Percentiles rank a stretch among this genome's conserved stretches.
Evolutionary conservation across 2,329 filamentous ascomycete genomes (phyloP).

Genomic region (Eutypella sp.): DNA sequence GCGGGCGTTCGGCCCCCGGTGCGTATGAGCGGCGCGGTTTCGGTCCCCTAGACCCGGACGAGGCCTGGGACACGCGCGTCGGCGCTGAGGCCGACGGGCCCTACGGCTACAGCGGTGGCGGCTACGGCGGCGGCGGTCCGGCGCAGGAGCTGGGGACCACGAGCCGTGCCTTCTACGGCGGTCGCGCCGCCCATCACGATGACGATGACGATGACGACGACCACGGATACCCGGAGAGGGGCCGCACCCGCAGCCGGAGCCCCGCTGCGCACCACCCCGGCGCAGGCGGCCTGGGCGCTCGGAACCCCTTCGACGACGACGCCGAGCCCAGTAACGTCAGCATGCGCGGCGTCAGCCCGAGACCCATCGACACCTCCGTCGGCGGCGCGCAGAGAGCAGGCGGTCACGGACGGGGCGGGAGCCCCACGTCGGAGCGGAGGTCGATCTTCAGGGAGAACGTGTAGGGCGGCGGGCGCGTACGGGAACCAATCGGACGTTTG

Average conservation of each 20-base stretch:
- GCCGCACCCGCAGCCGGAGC: conserved; percentile 39
- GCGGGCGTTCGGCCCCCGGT: conserved; percentile 61
- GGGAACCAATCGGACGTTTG: too few relatives aligned
- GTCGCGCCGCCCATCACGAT: conserved; percentile 32
- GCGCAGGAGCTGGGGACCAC: conserved; percentile 56
- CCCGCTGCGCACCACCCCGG: conserved; percentile 22
- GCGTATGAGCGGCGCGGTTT: conserved; percentile 67
- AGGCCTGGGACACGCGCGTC: conserved; percentile 79
- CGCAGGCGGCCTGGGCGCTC: conserved; percentile 33
- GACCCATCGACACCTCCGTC: conserved; percentile 55
- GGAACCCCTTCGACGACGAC: conserved; percentile 67
- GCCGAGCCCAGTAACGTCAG: conserved; percentile 56
- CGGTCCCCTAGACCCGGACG: conserved; percentile 71
- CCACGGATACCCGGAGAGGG: conserved; percentile 29
- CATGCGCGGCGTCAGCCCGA: conserved; percentile 68
- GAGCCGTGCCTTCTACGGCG: conserved; percentile 23
- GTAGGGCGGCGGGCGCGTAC: conserved; percentile 3
- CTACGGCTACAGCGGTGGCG: conserved; percentile 46
- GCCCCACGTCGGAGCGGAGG: conserved; percentile 24
- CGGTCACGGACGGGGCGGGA: conserved; percentile 13
- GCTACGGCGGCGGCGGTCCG: conserved; percentile 60
- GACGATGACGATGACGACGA: conserved; percentile 21
- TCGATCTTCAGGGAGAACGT: conserved; percentile 26
- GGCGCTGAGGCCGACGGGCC: conserved; percentile 62
- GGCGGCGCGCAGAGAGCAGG: conserved; percentile 4